Percentiles rank a stretch among this genome's conserved stretches.
Evolutionary conservation across 2,329 filamentous ascomycete species (phyloP).

Genomic region (Incumbomyces delicatus): DNA sequence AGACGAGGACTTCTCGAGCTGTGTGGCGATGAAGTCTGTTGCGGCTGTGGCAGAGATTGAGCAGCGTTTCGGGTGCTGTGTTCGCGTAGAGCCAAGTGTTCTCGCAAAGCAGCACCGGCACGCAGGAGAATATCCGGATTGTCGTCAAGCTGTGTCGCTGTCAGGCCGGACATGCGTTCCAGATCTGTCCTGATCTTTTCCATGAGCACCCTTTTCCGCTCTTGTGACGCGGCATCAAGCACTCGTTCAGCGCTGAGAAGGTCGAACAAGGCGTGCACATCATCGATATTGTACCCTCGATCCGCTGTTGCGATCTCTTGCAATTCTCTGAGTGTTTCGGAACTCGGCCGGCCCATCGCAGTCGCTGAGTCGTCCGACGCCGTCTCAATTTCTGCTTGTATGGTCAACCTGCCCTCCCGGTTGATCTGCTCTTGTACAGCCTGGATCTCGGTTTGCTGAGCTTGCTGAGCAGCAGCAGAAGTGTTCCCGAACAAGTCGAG

Average conservation of each 20-base stretch:
- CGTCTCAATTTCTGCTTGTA: neutral
- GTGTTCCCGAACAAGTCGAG: conserved; percentile 54
- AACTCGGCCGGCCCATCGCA: neutral
- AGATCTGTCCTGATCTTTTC: conserved; percentile 41
- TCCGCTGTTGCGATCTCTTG: conserved; percentile 9
- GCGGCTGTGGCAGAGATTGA: conserved; percentile 31
- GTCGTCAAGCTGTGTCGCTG: conserved; percentile 17
- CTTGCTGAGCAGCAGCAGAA: conserved; percentile 23
- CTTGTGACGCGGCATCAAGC: conserved; percentile 23
- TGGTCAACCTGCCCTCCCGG: neutral
- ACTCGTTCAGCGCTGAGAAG: conserved; percentile 20
- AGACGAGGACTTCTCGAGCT: conserved; percentile 26
- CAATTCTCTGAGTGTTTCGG: neutral
- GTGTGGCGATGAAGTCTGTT: conserved; percentile 18
- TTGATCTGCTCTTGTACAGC: conserved; percentile 5
- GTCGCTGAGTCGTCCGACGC: neutral
- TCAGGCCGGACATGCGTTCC: conserved; percentile 31
- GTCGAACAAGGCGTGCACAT: conserved; percentile 23
- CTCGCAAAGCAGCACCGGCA: conserved; percentile 24
- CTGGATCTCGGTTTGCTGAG: conserved; percentile 1
- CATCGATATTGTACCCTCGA: conserved; percentile 21
- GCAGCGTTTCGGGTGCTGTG: conserved; percentile 6
- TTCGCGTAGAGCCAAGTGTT: conserved; percentile 11
- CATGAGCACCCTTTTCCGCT: conserved; percentile 37
- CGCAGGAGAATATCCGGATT: conserved; percentile 23